phyloP scores from a whole-genome alignment of 495 filamentous ascomycete genomes.

The Elasticomyces elasticus region DNA sequence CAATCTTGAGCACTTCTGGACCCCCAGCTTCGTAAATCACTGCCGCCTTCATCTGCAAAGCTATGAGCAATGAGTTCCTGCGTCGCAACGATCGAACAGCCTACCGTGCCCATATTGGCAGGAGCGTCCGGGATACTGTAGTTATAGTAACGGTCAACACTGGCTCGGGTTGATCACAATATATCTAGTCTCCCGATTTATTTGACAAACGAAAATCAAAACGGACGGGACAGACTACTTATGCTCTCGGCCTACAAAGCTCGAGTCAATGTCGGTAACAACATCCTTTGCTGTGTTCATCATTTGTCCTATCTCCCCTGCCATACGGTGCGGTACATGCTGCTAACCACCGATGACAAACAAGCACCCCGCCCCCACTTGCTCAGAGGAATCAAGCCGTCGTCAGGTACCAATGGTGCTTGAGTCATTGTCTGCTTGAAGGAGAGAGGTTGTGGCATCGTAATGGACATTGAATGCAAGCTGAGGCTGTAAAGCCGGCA shows the following conservation, averaged over 20 bases:
- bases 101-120: background rate
- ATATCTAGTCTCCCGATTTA: background rate
- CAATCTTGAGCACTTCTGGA: constrained; percentile 26
- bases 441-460: too few relatives aligned
- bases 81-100: background rate
- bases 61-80: background rate
- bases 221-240: background rate
- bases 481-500: background rate
- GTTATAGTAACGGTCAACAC: too few relatives aligned
- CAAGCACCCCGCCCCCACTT: background rate
- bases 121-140: background rate
- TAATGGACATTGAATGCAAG: background rate
- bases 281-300: background rate
- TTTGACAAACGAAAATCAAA: background rate
- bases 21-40: constrained; percentile 24
- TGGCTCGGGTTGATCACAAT: too few relatives aligned
- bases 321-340: background rate
- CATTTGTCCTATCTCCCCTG: background rate
- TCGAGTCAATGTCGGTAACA: background rate
- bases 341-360: background rate
- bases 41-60: constrained; percentile 26
- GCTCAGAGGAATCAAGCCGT: background rate
- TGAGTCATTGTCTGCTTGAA: too few relatives aligned
- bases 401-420: too few relatives aligned
- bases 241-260: background rate